These are phyloP conservation scores for Solanum dulcamara DNA, from an alignment of 257 asterid species.

Conservation along the genomic window DNA sequence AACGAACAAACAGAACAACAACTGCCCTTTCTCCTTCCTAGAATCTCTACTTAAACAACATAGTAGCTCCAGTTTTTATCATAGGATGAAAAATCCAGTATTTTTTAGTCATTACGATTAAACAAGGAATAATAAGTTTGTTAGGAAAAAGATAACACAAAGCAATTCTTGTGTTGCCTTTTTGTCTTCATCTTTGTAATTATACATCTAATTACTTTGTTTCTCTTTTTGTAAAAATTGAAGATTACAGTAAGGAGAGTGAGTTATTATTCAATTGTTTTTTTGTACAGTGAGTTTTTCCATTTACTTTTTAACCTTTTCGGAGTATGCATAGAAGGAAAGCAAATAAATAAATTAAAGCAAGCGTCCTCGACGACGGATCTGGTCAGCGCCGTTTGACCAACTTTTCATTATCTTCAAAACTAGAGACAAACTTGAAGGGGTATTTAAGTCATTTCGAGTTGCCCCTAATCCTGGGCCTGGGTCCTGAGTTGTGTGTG, in stretches of 20 bases:
- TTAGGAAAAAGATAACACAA: neutral
- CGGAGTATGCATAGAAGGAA: neutral
- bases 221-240: neutral
- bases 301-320: neutral
- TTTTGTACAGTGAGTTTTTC: neutral
- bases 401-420: conserved; percentile 5
- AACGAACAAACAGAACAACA: neutral
- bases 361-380: conserved; percentile 23
- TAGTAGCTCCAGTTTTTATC: neutral
- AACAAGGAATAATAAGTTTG: neutral
- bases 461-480: neutral
- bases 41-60: neutral
- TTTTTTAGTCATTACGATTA: neutral
- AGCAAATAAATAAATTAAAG: neutral
- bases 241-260: neutral
- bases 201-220: neutral
- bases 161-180: neutral
- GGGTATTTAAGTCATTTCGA: conserved; percentile 25
- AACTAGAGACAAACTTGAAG: neutral
- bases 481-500: no score
- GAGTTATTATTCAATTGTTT: neutral
- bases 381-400: conserved; percentile 67
- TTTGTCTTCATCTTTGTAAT: no score
- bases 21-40: neutral
- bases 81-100: neutral